Percentiles rank a stretch among this genome's conserved stretches.
Evolutionary conservation across 441 rosid genomes (phyloP).

Genomic region (Biscutella laevigata): DNA sequence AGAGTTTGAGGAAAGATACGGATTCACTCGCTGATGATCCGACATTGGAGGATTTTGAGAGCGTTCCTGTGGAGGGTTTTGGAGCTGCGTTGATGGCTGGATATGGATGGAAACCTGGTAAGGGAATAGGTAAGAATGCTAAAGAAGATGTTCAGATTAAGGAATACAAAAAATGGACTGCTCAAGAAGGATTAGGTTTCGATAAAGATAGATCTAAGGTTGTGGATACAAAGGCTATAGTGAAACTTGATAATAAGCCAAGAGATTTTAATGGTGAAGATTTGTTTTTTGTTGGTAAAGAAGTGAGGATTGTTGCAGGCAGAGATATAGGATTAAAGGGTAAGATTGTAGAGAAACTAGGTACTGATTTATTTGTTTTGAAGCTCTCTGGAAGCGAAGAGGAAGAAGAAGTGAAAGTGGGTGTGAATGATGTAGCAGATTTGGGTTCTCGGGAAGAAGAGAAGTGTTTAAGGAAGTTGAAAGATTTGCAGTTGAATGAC

Average conservation of each 20-base stretch:
- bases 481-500: no score
- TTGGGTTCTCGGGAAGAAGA: no score
- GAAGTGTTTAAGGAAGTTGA: no score
- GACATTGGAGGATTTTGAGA: slow-evolving; percentile 53
- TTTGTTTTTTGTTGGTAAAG: slow-evolving; percentile 42
- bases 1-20: slow-evolving; percentile 43
- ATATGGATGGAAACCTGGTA: slow-evolving; percentile 77
- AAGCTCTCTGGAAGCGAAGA: slow-evolving; percentile 33
- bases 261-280: slow-evolving; percentile 21
- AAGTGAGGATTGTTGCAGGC: slow-evolving; percentile 54
- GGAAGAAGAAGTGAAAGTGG: slow-evolving; percentile 35
- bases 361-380: slow-evolving; percentile 30
- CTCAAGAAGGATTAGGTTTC: slow-evolving; percentile 58
- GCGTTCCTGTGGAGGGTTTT: slow-evolving; percentile 63
- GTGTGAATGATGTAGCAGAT: slow-evolving; percentile 36
- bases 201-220: slow-evolving; percentile 10
- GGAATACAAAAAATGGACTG: slow-evolving; percentile 39
- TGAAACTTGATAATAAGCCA: slow-evolving; percentile 2
- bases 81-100: slow-evolving; percentile 71
- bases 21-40: slow-evolving; percentile 51
- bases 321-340: slow-evolving; percentile 46
- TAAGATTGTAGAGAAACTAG: slow-evolving; percentile 29
- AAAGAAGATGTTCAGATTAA: slow-evolving; percentile 52
- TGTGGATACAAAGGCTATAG: slow-evolving; percentile 1
- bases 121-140: slow-evolving; percentile 61